Conservation (phyloP, 2,329 filamentous ascomycete species). For the Apiospora aurea region DNA sequence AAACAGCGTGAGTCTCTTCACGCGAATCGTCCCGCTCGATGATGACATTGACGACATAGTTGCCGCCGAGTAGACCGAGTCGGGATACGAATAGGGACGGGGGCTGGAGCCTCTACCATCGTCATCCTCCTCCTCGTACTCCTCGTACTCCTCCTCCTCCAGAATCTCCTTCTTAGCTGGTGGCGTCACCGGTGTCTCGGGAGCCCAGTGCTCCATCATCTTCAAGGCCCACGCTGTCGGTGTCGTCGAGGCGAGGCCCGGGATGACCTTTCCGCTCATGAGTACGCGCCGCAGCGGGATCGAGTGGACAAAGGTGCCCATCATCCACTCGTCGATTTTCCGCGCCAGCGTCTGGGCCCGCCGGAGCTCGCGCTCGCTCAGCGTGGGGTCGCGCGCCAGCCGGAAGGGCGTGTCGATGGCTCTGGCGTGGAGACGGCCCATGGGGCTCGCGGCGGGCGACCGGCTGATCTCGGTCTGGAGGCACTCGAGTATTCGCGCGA, state of each 20-base stretch:
- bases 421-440: background rate
- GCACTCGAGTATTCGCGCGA: slow-evolving; percentile 1
- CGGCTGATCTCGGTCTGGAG: slow-evolving; percentile 10
- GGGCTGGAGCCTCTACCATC: background rate
- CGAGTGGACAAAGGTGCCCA: slow-evolving; percentile 22
- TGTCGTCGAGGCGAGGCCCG: slow-evolving; percentile 1
- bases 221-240: background rate
- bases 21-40: slow-evolving; percentile 4
- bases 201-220: slow-evolving; percentile 12
- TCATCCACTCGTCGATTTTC: slow-evolving; percentile 21
- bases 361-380: background rate
- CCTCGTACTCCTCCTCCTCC: background rate
- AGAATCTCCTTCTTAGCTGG: background rate
- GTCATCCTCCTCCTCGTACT: background rate
- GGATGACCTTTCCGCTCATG: slow-evolving; percentile 12
- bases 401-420: background rate
- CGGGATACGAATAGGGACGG: background rate
- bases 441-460: background rate
- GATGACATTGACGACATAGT: slow-evolving; percentile 4
- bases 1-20: slow-evolving; percentile 6
- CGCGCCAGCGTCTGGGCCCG: background rate
- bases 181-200: background rate
- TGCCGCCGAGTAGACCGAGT: background rate
- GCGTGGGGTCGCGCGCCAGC: background rate
- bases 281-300: slow-evolving; percentile 19